Percentiles rank a stretch among this genome's conserved stretches.
phyloP scores from a whole-genome alignment of 495 filamentous ascomycete genomes.

The Lasiosphaeria hispida region DNA sequence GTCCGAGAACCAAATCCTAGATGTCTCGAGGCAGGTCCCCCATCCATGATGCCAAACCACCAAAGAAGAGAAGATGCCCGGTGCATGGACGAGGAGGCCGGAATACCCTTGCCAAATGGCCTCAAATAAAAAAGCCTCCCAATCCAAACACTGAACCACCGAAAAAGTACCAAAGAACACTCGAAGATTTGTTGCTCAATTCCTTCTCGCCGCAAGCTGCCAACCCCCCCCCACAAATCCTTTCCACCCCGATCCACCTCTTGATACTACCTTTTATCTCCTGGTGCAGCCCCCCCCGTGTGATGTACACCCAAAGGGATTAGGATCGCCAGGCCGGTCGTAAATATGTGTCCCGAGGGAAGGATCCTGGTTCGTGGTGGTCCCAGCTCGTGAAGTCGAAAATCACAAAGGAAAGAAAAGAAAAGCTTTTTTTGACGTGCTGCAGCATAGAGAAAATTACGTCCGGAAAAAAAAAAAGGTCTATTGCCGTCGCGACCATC shows the following conservation, averaged over 20 bases:
- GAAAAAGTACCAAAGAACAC: too few species aligned
- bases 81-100: too few species aligned
- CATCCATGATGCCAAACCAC: not conserved
- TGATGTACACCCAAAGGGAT: not conserved
- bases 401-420: constrained; percentile 1
- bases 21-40: not conserved
- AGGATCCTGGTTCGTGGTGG: not conserved
- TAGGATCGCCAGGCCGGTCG: not conserved
- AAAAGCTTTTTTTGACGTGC: not conserved
- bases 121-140: too few species aligned
- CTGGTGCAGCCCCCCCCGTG: not conserved
- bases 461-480: constrained; percentile 14
- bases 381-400: not conserved
- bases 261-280: not conserved
- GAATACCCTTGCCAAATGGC: too few species aligned
- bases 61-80: not conserved
- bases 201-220: too few species aligned
- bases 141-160: too few species aligned
- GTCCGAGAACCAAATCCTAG: not conserved
- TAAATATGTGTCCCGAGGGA: not conserved
- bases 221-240: not conserved
- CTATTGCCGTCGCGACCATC: constrained; percentile 24
- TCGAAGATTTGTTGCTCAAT: too few species aligned
- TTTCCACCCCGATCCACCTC: not conserved
- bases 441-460: not conserved